phyloP scores from a whole-genome alignment of 176 grass and related monocot species.

The Eragrostis curvula region DNA sequence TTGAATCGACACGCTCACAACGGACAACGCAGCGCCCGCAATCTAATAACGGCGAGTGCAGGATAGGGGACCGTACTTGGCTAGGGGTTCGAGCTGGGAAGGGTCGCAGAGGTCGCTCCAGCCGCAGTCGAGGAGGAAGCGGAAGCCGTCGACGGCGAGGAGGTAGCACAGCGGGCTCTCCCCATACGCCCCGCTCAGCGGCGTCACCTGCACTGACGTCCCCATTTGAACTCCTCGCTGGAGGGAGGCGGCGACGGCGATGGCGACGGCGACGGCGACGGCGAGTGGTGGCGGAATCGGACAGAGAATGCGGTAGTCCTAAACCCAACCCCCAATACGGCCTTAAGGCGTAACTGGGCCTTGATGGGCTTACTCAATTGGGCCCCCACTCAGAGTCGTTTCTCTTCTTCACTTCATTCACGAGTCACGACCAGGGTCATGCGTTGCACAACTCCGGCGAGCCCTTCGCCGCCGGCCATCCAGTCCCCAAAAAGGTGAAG shows the following conservation, averaged over 20 bases:
- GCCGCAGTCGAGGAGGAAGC: constrained; percentile 93
- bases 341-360: background rate
- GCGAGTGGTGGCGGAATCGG: constrained; percentile 17
- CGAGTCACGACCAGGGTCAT: background rate
- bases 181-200: constrained; percentile 78
- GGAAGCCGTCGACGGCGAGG: constrained; percentile 89
- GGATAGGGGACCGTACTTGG: constrained; percentile 45
- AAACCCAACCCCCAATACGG: background rate
- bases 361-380: background rate
- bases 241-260: background rate
- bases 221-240: constrained; percentile 52
- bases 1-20: background rate
- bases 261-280: constrained; percentile 19
- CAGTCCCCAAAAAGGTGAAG: background rate
- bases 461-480: too few species aligned
- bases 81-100: constrained; percentile 79
- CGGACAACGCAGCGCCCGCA: background rate
- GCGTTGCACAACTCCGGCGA: background rate
- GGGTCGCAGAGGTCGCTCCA: constrained; percentile 93
- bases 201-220: constrained; percentile 93
- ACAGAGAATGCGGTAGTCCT: background rate
- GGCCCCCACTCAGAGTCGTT: background rate
- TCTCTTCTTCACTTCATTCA: background rate
- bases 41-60: background rate
- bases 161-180: constrained; percentile 81